Evolutionary conservation across 495 filamentous ascomycete genomes (phyloP).

Genomic region (Penicillium antarcticum): DNA sequence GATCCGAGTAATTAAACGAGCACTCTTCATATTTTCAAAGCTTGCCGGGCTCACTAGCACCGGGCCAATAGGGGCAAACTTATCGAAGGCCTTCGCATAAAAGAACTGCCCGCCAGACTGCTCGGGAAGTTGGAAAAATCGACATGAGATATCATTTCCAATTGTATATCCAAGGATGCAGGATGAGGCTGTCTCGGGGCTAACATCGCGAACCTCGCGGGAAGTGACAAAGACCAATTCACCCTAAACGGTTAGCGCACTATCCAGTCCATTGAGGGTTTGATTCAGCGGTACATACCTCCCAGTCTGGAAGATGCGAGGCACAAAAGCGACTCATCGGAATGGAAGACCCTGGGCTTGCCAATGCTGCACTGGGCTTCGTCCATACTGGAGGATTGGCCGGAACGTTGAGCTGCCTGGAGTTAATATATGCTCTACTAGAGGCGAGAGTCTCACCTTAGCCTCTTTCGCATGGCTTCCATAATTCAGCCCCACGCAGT

Average conservation of each 20-base stretch:
- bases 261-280: background rate
- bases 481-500: conserved; percentile 46
- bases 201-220: conserved; percentile 31
- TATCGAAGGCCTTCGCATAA: conserved; percentile 47
- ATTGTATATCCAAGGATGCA: conserved; percentile 46
- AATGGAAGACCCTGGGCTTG: conserved; percentile 32
- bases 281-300: conserved; percentile 10
- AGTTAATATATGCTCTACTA: background rate
- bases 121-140: conserved; percentile 36
- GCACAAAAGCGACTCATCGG: conserved; percentile 35
- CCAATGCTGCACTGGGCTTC: conserved; percentile 35
- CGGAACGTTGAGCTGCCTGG: conserved; percentile 30
- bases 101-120: conserved; percentile 38
- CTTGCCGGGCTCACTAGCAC: conserved; percentile 24
- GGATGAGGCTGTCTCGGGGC: conserved; percentile 20
- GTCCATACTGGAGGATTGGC: conserved; percentile 38
- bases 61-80: conserved; percentile 45
- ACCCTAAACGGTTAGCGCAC: conserved; percentile 10
- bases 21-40: conserved; percentile 22
- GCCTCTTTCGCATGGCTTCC: conserved; percentile 37
- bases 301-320: conserved; percentile 32
- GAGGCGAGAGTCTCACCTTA: conserved; percentile 16
- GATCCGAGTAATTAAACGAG: conserved; percentile 27
- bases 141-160: conserved; percentile 46
- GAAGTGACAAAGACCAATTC: conserved; percentile 37